Evolutionary conservation across 2,329 filamentous ascomycete genomes (phyloP).

Genomic region (Xylaria hypoxylon): DNA sequence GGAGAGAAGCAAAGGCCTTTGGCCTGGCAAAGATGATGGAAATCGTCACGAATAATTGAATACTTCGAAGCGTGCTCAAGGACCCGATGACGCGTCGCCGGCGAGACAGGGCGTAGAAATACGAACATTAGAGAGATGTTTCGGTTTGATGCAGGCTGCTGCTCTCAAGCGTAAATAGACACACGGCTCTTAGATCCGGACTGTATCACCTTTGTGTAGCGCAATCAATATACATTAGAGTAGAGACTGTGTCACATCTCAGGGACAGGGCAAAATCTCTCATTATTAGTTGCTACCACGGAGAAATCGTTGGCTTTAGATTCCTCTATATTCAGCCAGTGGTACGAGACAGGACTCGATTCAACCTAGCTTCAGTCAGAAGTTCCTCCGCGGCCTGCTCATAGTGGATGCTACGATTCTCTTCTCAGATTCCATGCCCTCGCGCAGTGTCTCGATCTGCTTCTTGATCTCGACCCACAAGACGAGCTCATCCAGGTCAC

Average conservation of each 20-base stretch:
- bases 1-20: background rate
- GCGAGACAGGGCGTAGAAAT: background rate
- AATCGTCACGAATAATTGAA: background rate
- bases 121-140: background rate
- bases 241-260: slow-evolving; percentile 10
- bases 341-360: background rate
- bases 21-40: background rate
- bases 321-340: background rate
- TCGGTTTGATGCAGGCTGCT: slow-evolving; percentile 6
- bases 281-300: background rate
- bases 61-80: background rate
- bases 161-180: background rate
- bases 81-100: background rate
- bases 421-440: slow-evolving; percentile 64
- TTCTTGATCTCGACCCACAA: slow-evolving; percentile 73
- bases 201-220: slow-evolving; percentile 15
- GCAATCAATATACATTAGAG: background rate
- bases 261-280: background rate
- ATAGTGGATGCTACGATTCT: background rate
- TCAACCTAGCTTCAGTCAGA: background rate
- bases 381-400: background rate
- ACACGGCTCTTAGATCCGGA: background rate
- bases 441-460: slow-evolving; percentile 69
- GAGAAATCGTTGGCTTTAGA: background rate
- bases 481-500: slow-evolving; percentile 61